phyloP scores from a whole-genome alignment of 306 rosid species.

The Trifolium repens region DNA sequence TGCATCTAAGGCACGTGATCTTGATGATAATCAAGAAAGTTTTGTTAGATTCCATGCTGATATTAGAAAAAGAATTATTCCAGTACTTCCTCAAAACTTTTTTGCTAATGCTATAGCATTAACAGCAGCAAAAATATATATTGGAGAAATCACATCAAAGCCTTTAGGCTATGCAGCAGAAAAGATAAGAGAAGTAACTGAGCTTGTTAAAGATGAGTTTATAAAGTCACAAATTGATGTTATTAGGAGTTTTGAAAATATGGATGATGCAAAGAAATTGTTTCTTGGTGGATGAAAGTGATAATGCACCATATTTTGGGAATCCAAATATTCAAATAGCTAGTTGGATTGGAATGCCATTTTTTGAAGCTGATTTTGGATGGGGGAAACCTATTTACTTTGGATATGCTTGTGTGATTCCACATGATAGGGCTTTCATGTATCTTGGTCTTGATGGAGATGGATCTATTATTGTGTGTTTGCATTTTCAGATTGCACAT shows the following conservation, averaged over 20 bases:
- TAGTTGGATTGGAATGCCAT: slow-evolving; percentile 7
- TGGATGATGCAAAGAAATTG: neutral
- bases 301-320: neutral
- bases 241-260: neutral
- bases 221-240: slow-evolving; percentile 26
- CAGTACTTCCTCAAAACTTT: slow-evolving; percentile 22
- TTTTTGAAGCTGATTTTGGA: slow-evolving; percentile 27
- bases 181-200: slow-evolving; percentile 12
- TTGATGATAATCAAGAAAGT: slow-evolving; percentile 13
- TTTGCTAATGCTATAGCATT: slow-evolving; percentile 6
- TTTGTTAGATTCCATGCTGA: neutral
- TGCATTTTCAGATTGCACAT: slow-evolving; percentile 27
- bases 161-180: slow-evolving; percentile 22
- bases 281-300: neutral
- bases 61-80: slow-evolving; percentile 9
- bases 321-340: slow-evolving; percentile 14
- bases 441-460: neutral
- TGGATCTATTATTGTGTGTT: slow-evolving; percentile 16
- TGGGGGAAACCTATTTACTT: slow-evolving; percentile 30
- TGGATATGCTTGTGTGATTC: neutral
- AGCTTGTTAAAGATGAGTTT: neutral
- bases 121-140: neutral
- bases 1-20: slow-evolving; percentile 35
- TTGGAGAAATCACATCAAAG: slow-evolving; percentile 30
- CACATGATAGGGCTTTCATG: neutral